phyloP scores from a whole-genome alignment of 768 basidiomycete species.

The Panaeolus cyanescens region DNA sequence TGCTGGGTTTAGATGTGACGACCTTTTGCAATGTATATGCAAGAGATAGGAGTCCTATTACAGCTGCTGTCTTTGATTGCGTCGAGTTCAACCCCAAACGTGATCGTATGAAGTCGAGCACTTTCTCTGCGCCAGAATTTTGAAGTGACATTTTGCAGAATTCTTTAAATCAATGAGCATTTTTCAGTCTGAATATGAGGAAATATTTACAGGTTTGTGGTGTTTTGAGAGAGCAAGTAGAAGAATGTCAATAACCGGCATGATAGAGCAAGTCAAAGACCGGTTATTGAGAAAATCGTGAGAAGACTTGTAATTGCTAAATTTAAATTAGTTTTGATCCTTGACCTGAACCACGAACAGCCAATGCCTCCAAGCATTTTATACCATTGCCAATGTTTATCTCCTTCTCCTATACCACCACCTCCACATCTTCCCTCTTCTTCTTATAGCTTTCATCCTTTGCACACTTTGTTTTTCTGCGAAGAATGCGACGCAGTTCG shows the following conservation, averaged over 20 bases:
- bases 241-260: too few species aligned
- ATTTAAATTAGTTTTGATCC: neutral
- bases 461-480: constrained; percentile 91
- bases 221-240: too few species aligned
- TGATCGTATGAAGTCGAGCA: neutral
- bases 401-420: constrained; percentile 59
- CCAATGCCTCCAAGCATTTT: constrained; percentile 38
- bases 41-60: neutral
- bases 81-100: neutral
- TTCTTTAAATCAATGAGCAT: too few species aligned
- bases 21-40: neutral
- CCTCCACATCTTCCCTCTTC: constrained; percentile 80
- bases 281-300: neutral
- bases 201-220: too few species aligned
- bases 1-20: neutral
- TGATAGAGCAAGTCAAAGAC: neutral
- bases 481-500: constrained; percentile 97
- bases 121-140: neutral
- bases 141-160: neutral
- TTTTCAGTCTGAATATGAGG: too few species aligned
- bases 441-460: constrained; percentile 77
- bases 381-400: constrained; percentile 80
- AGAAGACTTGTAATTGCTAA: too few species aligned
- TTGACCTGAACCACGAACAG: neutral
- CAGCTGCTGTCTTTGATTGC: neutral